phyloP scores from a whole-genome alignment of 2,329 filamentous ascomycete species.

The Byssothecium circinans region DNA sequence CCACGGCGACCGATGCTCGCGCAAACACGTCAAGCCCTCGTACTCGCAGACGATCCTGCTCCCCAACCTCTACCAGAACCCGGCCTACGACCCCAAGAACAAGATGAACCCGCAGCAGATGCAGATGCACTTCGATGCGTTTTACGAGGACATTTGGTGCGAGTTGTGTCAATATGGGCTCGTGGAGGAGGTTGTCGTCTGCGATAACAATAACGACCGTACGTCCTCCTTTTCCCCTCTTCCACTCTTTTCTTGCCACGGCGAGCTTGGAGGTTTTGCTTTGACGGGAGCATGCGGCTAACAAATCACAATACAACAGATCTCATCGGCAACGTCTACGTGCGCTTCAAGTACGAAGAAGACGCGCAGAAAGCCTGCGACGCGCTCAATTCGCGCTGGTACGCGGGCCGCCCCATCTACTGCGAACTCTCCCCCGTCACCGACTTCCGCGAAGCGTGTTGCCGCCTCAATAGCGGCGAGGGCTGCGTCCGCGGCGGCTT shows the following conservation, averaged over 20 bases:
- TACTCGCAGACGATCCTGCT: slow-evolving; percentile 98
- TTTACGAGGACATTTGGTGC: slow-evolving; percentile 99
- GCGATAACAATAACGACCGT: slow-evolving; percentile 99
- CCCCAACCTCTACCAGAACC: slow-evolving; percentile 98
- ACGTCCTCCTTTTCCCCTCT: slow-evolving; percentile 41
- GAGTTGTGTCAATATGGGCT: slow-evolving; percentile 98
- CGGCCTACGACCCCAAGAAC: slow-evolving; percentile 92
- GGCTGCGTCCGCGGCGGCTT: slow-evolving; percentile 95
- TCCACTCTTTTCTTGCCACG: background rate
- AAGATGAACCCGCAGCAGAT: slow-evolving; percentile 96
- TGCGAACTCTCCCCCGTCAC: slow-evolving; percentile 96
- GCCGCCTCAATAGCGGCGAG: slow-evolving; percentile 89
- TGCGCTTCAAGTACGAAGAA: slow-evolving; percentile 99
- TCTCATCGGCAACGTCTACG: slow-evolving; percentile 98
- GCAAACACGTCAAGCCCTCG: slow-evolving; percentile 98
- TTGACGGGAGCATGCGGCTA: too few relatives aligned
- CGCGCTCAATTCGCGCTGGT: slow-evolving; percentile 92
- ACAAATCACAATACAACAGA: slow-evolving; percentile 57
- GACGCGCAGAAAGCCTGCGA: slow-evolving; percentile 91
- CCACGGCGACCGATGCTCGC: slow-evolving; percentile 95
- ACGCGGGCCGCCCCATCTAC: slow-evolving; percentile 95
- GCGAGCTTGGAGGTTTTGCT: too few relatives aligned
- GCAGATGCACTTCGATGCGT: slow-evolving; percentile 99
- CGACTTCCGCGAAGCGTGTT: slow-evolving; percentile 97
- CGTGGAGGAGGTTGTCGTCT: slow-evolving; percentile 95